Percentiles rank a stretch among this genome's conserved stretches.
Conservation (phyloP, 768 basidiomycete genomes). For the Rhizopogon sp. region DNA sequence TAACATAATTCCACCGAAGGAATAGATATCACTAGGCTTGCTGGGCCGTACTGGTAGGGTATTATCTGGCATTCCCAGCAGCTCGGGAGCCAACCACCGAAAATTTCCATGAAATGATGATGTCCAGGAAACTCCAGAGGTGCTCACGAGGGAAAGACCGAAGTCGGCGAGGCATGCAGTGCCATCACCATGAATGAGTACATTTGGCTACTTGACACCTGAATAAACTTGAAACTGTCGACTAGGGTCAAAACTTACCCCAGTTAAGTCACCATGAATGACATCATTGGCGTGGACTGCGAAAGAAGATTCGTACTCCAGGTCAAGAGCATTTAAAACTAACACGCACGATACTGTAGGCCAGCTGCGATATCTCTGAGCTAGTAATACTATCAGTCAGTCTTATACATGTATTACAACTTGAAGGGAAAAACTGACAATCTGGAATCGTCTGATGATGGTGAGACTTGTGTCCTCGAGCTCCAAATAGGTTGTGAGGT, state of each 20-base stretch:
- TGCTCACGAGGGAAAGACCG: too few species aligned
- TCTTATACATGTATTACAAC: background rate
- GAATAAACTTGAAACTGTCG: background rate
- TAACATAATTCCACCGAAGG: constrained; percentile 33
- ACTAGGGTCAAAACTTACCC: background rate
- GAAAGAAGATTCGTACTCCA: background rate
- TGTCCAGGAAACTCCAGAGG: too few species aligned
- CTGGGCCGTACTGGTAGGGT: background rate
- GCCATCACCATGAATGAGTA: constrained; percentile 38
- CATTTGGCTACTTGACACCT: constrained; percentile 31
- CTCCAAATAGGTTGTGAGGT: constrained; percentile 10
- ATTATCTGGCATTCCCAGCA: constrained; percentile 18
- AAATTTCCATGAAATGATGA: too few species aligned
- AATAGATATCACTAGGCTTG: constrained; percentile 34
- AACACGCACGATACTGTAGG: background rate
- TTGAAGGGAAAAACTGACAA: constrained; percentile 6
- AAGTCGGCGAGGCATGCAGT: constrained; percentile 14
- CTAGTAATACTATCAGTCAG: background rate
- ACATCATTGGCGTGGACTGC: background rate
- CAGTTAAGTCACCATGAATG: constrained; percentile 5
- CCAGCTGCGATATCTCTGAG: background rate
- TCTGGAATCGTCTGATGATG: constrained; percentile 6
- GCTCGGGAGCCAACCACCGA: too few species aligned
- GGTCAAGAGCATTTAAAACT: background rate
- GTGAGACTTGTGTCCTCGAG: background rate